Conservation (phyloP, 345 rosid species). For the Rhodomyrtus tomentosa region DNA sequence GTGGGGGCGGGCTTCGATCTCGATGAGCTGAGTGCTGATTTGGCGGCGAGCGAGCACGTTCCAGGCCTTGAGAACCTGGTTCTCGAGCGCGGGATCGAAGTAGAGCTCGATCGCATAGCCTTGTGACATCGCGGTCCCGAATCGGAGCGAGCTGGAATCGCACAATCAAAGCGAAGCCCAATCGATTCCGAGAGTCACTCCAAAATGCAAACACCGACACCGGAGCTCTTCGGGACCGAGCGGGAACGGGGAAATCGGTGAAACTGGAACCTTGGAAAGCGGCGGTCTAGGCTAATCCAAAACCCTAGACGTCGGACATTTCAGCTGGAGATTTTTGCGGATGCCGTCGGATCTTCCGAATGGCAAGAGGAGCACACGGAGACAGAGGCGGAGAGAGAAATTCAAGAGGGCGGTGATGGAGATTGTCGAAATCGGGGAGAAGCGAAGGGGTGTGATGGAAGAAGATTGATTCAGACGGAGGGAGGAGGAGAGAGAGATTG, state of each 20-base stretch:
- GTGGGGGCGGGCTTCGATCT: conserved; percentile 92
- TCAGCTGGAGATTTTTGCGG: not conserved
- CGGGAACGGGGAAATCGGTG: not conserved
- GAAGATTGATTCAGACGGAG: not conserved
- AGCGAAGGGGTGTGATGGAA: not conserved
- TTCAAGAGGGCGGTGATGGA: not conserved
- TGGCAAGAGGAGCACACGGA: not conserved
- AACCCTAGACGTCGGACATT: not conserved
- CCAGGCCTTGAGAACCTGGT: conserved; percentile 96
- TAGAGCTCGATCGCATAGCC: conserved; percentile 92
- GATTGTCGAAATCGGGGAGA: not conserved
- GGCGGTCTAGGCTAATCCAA: not conserved
- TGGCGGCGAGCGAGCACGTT: conserved; percentile 98
- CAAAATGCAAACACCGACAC: not conserved
- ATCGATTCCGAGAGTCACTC: not conserved
- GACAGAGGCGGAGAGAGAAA: not conserved
- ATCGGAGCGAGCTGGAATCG: not conserved
- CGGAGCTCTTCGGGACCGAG: not conserved
- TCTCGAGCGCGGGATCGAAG: conserved; percentile 93
- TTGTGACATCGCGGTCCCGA: conserved; percentile 37
- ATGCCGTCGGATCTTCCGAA: not conserved
- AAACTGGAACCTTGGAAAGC: not conserved
- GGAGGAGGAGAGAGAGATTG: not conserved
- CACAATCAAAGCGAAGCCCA: not conserved
- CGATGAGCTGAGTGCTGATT: conserved; percentile 85